Base-by-base conservation (phyloP, 345 rosid species). In the Fremontodendron californicum region DNA sequence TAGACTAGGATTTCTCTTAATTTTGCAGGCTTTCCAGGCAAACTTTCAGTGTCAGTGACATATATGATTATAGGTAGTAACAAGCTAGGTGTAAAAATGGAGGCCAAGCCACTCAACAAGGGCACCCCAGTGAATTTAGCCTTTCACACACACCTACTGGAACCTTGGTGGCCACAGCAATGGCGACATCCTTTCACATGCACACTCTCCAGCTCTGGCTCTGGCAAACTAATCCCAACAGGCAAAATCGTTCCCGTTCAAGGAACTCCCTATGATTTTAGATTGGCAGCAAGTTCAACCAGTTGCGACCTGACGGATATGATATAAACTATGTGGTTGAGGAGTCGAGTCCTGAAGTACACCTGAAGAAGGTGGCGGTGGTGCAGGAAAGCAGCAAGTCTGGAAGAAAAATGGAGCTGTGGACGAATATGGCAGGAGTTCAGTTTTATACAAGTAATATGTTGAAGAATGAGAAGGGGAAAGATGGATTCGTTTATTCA, bases 91-190 rank as follows among this genome's bases (percentile, higher is more conserved):
- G 83, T 94, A 10, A 87, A 84, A 80, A 92, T 93, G 94, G 61
- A 49, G 23, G 96, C 92, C 13, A 86, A 76, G 61, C 86, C 99
- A 16, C 72, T 84, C 0, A 79, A 83, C 87, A 89, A 87, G 83
- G 74, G 93, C 0, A 89, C 98, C 29, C 98, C 97, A 0, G 89
- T 94, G 72, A 90, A 94, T 80, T 29, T 94, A 52, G 98, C 98
- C 12, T 82, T 87, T 31, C 98, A n/a, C n/a, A n/a, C n/a, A 93
- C 81, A 84, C 89, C 4, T 93, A 95, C 70, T 95, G 98, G 94
- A 91, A 95, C 79, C 97, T 95, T 9, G 87, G 77, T 15, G 86
- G 94, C 29, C 94, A 95, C 75, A 76, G 52, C 71, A 89, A 90
- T 64, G 94, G 96, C 11, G 78, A 80, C 70, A 88, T 95, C 55